Base-by-base conservation (phyloP, 2,329 filamentous ascomycete genomes). In the Endothia cerciana region DNA sequence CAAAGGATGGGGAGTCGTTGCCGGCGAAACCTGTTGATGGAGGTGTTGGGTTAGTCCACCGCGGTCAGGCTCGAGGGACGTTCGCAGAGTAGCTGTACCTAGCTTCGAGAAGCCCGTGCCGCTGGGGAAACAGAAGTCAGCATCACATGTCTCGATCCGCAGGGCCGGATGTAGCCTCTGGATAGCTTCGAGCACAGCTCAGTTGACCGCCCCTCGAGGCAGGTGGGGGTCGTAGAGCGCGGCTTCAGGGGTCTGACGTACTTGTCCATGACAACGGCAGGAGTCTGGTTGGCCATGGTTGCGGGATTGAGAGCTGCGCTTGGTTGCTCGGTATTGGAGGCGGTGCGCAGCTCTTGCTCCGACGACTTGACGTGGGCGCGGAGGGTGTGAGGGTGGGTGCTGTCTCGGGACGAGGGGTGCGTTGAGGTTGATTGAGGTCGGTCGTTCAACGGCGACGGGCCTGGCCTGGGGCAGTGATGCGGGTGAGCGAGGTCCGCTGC, bases 251-350 rank as follows among this genome's bases (percentile, higher is more conserved):
- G 71, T 75, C 78, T 69, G 75, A 87, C 93, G 82, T 90, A 97
- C 95, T 99, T 99, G 95, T 99, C 95, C 94, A 99, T 99, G 93
- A 99, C 95, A 97, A 99, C 95, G 92, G 95, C 95, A 75, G 95
- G 95, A 78, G 95, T 98, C 89, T 98, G 94, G 83, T 91, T 91
- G 78, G 95, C 94, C 95, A 99, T 99, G 74, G 77, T 84, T 77
- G 74, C 71, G 68, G 70, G 61, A 64, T 58, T 25, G 53, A 43
- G 65, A 70, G 71, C 63, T 71, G 70, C 57, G 69, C 61, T 41
- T 59, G 17, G 70, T 73, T 68, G 73, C 72, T 64, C 67, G 73
- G 62, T 73, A 71, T 66, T 69, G 61, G n/a, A 63, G 65, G 45
- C 70, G 66, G 55, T 61, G 67, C 65, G 65, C 65, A 69, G 67